A percentile compares a stretch with the other conserved stretches of the same genome.
These are phyloP conservation scores for Amanita polypyramis DNA, from an alignment of 768 basidiomycete genomes.

Conservation along the genomic window DNA sequence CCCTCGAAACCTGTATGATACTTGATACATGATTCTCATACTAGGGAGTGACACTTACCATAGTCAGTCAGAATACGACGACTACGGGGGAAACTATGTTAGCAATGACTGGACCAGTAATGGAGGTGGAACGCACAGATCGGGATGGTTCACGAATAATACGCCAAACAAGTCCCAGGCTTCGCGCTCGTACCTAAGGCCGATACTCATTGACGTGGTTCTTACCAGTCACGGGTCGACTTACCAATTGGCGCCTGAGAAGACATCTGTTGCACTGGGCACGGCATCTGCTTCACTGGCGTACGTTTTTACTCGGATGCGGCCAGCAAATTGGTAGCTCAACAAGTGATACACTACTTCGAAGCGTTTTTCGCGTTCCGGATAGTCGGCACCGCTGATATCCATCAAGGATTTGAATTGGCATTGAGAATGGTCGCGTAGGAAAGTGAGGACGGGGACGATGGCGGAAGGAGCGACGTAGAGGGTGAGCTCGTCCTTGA, in stretches of 20 bases:
- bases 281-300: constrained; percentile 89
- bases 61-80: constrained; percentile 98
- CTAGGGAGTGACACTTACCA: constrained; percentile 33
- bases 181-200: constrained; percentile 87
- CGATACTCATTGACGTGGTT: not conserved
- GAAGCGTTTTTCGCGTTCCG: constrained; percentile 86
- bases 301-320: constrained; percentile 96
- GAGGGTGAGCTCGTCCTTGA: constrained; percentile 90
- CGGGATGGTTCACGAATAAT: constrained; percentile 93
- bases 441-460: constrained; percentile 79
- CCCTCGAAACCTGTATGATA: constrained; percentile 75
- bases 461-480: constrained; percentile 78
- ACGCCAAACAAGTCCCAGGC: constrained; percentile 97
- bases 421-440: constrained; percentile 91
- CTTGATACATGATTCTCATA: constrained; percentile 5
- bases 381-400: constrained; percentile 92
- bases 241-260: constrained; percentile 90
- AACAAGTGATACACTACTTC: constrained; percentile 96
- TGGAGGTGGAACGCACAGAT: constrained; percentile 53
- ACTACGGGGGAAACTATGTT: constrained; percentile 26
- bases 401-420: constrained; percentile 92
- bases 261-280: constrained; percentile 70
- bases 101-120: not conserved
- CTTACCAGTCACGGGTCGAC: constrained; percentile 12
- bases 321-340: constrained; percentile 64